Conservation (phyloP, 805 yeast genomes). For the Peterozyma toletana region DNA sequence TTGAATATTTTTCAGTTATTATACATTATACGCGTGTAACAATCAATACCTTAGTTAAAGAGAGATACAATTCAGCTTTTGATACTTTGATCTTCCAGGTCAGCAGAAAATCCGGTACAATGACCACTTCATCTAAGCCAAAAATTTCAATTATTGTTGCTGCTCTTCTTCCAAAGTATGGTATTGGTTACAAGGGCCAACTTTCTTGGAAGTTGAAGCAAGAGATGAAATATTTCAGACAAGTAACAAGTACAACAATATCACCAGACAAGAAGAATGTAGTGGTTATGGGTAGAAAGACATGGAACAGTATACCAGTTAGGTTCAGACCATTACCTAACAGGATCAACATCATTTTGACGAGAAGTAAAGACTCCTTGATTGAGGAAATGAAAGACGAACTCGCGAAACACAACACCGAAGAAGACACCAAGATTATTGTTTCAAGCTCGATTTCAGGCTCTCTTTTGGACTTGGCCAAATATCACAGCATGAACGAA, state of each 20-base stretch:
- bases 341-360: conserved; percentile 70
- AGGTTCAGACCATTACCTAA: conserved; percentile 77
- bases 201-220: conserved; percentile 83
- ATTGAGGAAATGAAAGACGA: conserved; percentile 18
- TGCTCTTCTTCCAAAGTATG: conserved; percentile 69
- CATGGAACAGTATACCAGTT: conserved; percentile 90
- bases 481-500: conserved; percentile 17
- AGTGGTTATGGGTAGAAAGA: conserved; percentile 92
- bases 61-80: neutral
- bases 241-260: conserved; percentile 48
- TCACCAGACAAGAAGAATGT: conserved; percentile 45
- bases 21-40: neutral
- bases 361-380: conserved; percentile 32
- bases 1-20: too few species aligned
- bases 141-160: conserved; percentile 74
- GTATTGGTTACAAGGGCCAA: conserved; percentile 76
- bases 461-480: conserved; percentile 37
- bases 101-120: neutral
- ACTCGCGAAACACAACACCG: conserved; percentile 9
- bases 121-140: conserved; percentile 11
- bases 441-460: conserved; percentile 19
- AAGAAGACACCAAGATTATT: neutral
- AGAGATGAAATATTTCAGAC: conserved; percentile 81
- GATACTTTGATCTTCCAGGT: neutral
- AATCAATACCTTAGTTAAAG: neutral